These are phyloP conservation scores for Paramecium bursaria DNA, from an alignment of 73 alveolate species.

Conservation along the genomic window DNA sequence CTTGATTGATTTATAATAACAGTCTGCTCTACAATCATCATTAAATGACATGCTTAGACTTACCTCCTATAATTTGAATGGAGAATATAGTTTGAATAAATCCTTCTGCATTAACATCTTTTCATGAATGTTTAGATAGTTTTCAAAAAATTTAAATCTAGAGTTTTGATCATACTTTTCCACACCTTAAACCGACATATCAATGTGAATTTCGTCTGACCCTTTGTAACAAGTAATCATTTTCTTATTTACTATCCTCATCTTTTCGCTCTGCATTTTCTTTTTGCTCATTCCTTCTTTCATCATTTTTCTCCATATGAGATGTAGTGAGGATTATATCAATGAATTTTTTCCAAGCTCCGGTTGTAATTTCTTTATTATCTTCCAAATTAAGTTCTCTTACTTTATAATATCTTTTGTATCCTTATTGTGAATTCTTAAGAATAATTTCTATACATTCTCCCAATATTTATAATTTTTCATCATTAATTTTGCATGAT, in stretches of 20 bases:
- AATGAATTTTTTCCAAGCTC: conserved; percentile 25
- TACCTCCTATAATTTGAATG: no score
- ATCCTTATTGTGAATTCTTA: no score
- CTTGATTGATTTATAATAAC: neutral
- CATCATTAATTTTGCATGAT: no score
- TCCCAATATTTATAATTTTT: no score
- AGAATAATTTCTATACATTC: no score
- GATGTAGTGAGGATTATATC: neutral
- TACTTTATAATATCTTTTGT: conserved; percentile 29
- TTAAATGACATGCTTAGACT: no score
- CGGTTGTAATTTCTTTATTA: conserved; percentile 10
- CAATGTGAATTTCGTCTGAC: neutral
- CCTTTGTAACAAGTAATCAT: neutral
- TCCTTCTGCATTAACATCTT: no score
- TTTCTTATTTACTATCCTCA: conserved; percentile 4
- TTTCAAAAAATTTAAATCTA: no score
- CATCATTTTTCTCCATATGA: neutral
- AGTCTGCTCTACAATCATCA: no score
- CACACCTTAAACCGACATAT: neutral
- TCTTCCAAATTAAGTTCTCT: neutral
- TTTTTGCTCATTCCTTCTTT: neutral
- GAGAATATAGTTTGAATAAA: no score
- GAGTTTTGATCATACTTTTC: neutral
- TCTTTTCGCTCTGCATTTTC: neutral
- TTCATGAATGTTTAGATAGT: no score